Evolutionary conservation across 805 yeast species (phyloP).

Genomic region (Wickerhamomyces rabaulensis): DNA sequence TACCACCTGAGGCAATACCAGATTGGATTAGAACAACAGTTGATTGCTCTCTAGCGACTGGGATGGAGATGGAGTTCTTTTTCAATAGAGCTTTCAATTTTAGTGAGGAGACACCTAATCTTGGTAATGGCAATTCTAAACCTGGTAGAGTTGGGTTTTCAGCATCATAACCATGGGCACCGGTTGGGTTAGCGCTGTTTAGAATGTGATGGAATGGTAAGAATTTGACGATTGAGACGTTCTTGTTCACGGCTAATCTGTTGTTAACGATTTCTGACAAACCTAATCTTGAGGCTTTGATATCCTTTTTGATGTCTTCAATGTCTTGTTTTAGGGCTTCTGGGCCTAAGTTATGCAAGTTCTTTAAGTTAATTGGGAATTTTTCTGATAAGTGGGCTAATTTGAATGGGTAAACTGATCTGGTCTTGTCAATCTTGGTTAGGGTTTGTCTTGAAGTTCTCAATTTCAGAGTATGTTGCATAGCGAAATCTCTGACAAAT

Average conservation of each 20-base stretch:
- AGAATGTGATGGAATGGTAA: conserved; percentile 65
- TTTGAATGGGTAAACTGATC: conserved; percentile 91
- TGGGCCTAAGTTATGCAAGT: conserved; percentile 25
- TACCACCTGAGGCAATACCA: conserved; percentile 33
- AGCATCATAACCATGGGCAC: conserved; percentile 62
- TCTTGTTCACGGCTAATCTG: conserved; percentile 68
- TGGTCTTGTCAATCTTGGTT: conserved; percentile 60
- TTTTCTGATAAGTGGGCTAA: conserved; percentile 60
- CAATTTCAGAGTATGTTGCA: conserved; percentile 69
- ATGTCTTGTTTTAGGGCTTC: conserved; percentile 30
- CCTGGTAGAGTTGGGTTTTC: conserved; percentile 65
- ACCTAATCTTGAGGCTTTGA: conserved; percentile 66
- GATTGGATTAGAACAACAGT: conserved; percentile 61
- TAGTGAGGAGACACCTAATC: conserved; percentile 64
- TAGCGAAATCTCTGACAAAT: conserved; percentile 82
- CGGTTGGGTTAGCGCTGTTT: conserved; percentile 60
- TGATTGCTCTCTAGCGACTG: conserved; percentile 72
- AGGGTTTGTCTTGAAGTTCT: conserved; percentile 69
- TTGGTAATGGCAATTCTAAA: conserved; percentile 69
- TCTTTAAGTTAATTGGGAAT: conserved; percentile 51
- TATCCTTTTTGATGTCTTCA: conserved; percentile 43
- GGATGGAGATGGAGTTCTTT: conserved; percentile 41
- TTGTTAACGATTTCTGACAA: conserved; percentile 75
- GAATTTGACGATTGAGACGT: conserved; percentile 67
- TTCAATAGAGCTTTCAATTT: conserved; percentile 60